phyloP scores from a whole-genome alignment of 352 stramenopile genomes.

The Phytophthora macrochlamydospora region DNA sequence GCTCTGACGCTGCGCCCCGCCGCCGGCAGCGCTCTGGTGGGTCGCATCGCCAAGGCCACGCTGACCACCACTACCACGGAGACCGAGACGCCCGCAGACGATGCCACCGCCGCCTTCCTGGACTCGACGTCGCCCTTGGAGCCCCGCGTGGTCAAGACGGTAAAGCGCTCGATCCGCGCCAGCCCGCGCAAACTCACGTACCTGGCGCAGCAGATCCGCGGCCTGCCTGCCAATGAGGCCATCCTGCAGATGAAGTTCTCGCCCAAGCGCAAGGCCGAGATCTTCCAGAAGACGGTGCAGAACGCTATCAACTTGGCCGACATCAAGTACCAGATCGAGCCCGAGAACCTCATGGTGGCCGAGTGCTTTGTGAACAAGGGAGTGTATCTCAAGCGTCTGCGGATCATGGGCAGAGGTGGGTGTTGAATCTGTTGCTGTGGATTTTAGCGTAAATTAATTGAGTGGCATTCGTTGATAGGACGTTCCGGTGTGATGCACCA shows the following conservation, averaged over 20 bases:
- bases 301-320: slow-evolving; percentile 89
- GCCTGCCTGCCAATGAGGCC: slow-evolving; percentile 72
- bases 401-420: slow-evolving; percentile 85
- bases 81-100: slow-evolving; percentile 28
- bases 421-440: not conserved
- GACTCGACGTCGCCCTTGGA: slow-evolving; percentile 61
- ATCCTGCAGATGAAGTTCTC: slow-evolving; percentile 90
- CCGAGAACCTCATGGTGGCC: slow-evolving; percentile 79
- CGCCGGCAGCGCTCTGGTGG: slow-evolving; percentile 29
- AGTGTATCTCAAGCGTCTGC: slow-evolving; percentile 80
- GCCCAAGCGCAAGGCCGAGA: slow-evolving; percentile 82
- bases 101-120: slow-evolving; percentile 67
- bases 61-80: slow-evolving; percentile 46
- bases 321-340: slow-evolving; percentile 90
- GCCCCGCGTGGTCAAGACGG: slow-evolving; percentile 69
- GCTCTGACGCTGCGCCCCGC: slow-evolving; percentile 62
- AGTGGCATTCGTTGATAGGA: slow-evolving; percentile 37
- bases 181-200: slow-evolving; percentile 86
- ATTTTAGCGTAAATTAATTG: not conserved
- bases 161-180: slow-evolving; percentile 82
- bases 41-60: slow-evolving; percentile 28
- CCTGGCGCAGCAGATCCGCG: slow-evolving; percentile 83
- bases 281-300: slow-evolving; percentile 86
- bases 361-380: slow-evolving; percentile 90
- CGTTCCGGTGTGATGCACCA: slow-evolving; percentile 86